phyloP scores from a whole-genome alignment of 2,329 filamentous ascomycete species.

The Botrytis tulipae region DNA sequence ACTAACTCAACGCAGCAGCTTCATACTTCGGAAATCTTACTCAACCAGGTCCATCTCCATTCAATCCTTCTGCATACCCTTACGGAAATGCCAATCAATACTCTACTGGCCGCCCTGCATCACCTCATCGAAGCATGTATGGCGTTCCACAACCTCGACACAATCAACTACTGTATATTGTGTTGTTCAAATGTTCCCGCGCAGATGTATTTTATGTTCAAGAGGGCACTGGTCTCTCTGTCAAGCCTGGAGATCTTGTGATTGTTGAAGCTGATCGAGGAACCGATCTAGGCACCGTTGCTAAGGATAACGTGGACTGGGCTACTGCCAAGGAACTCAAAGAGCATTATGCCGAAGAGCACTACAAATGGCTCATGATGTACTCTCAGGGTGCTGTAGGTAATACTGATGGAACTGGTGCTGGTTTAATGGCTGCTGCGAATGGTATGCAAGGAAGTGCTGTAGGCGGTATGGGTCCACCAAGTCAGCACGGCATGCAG shows the following conservation, averaged over 20 bases:
- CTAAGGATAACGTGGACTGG: conserved; percentile 83
- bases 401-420: conserved; percentile 58
- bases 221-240: conserved; percentile 86
- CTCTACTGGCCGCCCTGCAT: conserved; percentile 47
- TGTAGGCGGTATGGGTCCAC: conserved; percentile 75
- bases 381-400: conserved; percentile 78
- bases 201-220: conserved; percentile 97
- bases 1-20: conserved; percentile 30
- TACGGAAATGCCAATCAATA: conserved; percentile 33
- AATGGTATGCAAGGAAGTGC: conserved; percentile 66
- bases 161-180: conserved; percentile 77
- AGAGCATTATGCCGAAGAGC: conserved; percentile 88
- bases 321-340: conserved; percentile 85
- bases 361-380: conserved; percentile 99
- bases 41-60: conserved; percentile 24
- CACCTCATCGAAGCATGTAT: conserved; percentile 62
- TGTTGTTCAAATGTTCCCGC: conserved; percentile 93
- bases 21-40: conserved; percentile 38
- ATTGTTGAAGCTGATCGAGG: conserved; percentile 97
- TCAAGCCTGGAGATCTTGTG: conserved; percentile 89
- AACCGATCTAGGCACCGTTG: conserved; percentile 90
- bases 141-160: conserved; percentile 59
- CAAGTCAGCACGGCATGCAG: conserved; percentile 69
- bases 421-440: conserved; percentile 62
- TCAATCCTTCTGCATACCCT: conserved; percentile 32